Evolutionary conservation across 1,284 basidiomycete genomes (phyloP).

Genomic region (Boletellus deceptivus): DNA sequence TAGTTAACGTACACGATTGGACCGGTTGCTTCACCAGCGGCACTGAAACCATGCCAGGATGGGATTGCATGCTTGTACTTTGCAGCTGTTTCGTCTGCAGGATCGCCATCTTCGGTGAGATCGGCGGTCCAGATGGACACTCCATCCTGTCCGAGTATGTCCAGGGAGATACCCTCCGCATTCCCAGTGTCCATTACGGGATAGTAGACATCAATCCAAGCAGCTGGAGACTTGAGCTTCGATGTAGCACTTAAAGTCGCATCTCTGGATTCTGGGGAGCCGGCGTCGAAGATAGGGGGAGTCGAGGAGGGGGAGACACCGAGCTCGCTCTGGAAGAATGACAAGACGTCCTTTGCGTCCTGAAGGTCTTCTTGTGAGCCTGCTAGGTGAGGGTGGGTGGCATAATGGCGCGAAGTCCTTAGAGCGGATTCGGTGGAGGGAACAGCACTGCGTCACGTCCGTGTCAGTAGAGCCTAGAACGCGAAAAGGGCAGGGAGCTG

Average conservation of each 20-base stretch:
- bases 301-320: conserved; percentile 44
- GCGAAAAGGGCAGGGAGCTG: conserved; percentile 1
- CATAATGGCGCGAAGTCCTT: conserved; percentile 52
- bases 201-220: conserved; percentile 83
- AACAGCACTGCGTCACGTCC: conserved; percentile 15
- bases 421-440: conserved; percentile 28
- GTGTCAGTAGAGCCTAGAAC: conserved; percentile 4
- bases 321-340: conserved; percentile 62
- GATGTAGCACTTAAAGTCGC: conserved; percentile 57
- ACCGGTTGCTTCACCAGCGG: conserved; percentile 63
- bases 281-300: conserved; percentile 63
- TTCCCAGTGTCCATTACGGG: conserved; percentile 72
- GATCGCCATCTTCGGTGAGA: conserved; percentile 67
- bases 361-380: conserved; percentile 63
- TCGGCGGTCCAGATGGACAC: conserved; percentile 67
- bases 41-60: conserved; percentile 70
- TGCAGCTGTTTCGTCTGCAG: conserved; percentile 59
- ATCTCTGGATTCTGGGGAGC: conserved; percentile 58
- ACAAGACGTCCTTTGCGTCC: conserved; percentile 62
- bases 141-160: conserved; percentile 57
- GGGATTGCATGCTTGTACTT: conserved; percentile 58
- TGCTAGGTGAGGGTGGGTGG: conserved; percentile 71
- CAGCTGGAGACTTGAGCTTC: conserved; percentile 46
- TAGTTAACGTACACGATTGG: conserved; percentile 81
- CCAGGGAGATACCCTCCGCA: conserved; percentile 59